phyloP scores from a whole-genome alignment of 2,329 filamentous ascomycete species.

The Macrophomina tecta region DNA sequence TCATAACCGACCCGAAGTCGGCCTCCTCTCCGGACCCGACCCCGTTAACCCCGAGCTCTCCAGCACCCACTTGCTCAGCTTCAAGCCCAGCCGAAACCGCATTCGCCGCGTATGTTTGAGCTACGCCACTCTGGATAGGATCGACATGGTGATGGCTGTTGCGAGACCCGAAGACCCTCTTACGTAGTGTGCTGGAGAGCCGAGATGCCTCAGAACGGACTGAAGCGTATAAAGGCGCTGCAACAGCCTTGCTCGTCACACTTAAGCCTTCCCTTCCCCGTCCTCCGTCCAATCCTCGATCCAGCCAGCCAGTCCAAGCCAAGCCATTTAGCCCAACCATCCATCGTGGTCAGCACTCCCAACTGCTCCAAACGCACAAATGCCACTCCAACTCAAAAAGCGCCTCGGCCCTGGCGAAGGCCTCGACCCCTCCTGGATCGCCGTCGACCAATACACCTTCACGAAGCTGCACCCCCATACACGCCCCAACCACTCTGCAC shows the following conservation, averaged over 20 bases:
- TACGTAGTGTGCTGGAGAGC: background rate
- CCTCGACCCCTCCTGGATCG: constrained; percentile 13
- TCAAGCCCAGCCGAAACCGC: background rate
- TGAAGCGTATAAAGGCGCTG: background rate
- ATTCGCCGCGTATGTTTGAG: background rate
- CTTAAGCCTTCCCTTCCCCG: background rate
- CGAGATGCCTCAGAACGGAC: background rate
- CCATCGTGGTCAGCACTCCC: no score
- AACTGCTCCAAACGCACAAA: background rate
- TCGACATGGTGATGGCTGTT: background rate
- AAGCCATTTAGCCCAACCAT: no score
- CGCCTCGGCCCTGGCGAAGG: background rate
- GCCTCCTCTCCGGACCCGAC: background rate
- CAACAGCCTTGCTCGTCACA: background rate
- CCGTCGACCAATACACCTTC: constrained; percentile 5
- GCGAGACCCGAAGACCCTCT: background rate
- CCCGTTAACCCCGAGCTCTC: background rate
- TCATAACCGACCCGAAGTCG: background rate
- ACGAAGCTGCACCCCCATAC: background rate
- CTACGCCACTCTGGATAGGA: background rate
- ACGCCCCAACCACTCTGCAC: background rate
- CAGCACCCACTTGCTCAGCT: background rate
- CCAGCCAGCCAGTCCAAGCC: no score
- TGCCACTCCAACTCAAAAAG: background rate
- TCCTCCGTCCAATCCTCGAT: background rate